Evolutionary conservation across 169 alveolate species (phyloP), one percentile per base, ranked within the genome.

Genomic region (Plasmodium adleri): DNA sequence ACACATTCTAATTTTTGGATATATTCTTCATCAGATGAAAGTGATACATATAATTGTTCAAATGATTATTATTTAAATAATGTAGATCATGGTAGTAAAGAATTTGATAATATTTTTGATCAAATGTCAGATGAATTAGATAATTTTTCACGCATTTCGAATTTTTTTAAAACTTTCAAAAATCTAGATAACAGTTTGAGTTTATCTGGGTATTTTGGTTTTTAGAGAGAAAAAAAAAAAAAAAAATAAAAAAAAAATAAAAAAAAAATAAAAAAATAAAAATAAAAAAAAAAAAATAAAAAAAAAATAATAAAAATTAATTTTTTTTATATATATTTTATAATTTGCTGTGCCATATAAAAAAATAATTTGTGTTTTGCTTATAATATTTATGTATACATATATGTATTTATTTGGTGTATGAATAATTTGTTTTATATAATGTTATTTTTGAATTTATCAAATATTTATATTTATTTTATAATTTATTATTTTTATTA

Each of bases 1-100:
- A 85, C 86, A 6, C 85, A 85, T 60, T 32, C 91, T 9, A 71
- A 85, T 47, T 85, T 85, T 85, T 85, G 91, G 91, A 3, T 85
- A 43, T 85, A 85, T 17, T 70, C 91, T 17, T 85, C 91, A 3
- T 68, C 85, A 6, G 91, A 85, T 49, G 86, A 85, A 12, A 56
- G 80, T 58, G 75, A 71, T 71, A 68, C 12, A 58, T 26, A 66
- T 17, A 60, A 22, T 58, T 59, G 47, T 28, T 60, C 43, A 64
- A 85, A 71, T 52, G 91, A 59, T n/a, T 15, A 64, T 49, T 85
- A 60, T 32, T 20, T 59, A 43, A 66, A 43, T 54, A 68, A 54
- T 50, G 43, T 13, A 50, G 64, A 80, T 4, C 62, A 47, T 20
- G 12, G 13, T 28, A 63, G 39, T 85, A 15, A 32, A 12, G 20